Evolutionary conservation across 202 grass and related monocot genomes (phyloP), one percentile per base, ranked within the genome.

Genomic region (Setaria viridis): DNA sequence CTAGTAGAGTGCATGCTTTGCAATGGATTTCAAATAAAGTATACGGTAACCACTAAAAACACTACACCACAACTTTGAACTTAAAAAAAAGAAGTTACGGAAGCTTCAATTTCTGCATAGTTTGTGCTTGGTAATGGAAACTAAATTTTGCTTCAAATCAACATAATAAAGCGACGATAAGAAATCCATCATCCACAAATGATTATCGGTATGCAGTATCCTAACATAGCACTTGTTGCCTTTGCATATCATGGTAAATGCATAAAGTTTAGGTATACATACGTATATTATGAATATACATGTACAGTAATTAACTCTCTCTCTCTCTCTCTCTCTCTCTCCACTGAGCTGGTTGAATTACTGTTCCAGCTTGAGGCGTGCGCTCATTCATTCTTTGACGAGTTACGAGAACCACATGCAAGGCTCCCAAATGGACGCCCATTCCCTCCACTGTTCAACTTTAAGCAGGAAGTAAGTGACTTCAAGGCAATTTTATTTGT

Each of bases 331-430:
- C 34, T 3, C 34, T 35, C 39, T n/a, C 34, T 69, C 41, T 83
- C 78, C 47, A 14, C 54, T 56, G 17, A 77, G 0, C 45, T 80
- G 8, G 41, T 88, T 85, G 21, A 17, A 76, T 76, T 59, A 67
- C 62, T 72, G 3, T 84, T 89, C 17, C 82, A 89, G 82, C 76
- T 89, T 60, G 87, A 89, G 2, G 82, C 77, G 17, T 89, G 87
- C 77, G 87, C 82, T 20, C 87, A 89, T 89, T 71, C 87, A 8
- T 89, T 89, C 45, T 89, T 89, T 56, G 77, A 89, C n/a, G 87
- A 89, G 16, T 51, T 89, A 70, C 82, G 82, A 56, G 82, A 81
- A 70, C 82, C 82, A 11, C 62, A 89, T 71, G 87, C 82, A 77
- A 74, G 82, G 43, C 72, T 89, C 45, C 87, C 82, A 10, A 89